Base-by-base conservation (phyloP, 2,329 filamentous ascomycete genomes). In the Gaeumannomyces sp. region DNA sequence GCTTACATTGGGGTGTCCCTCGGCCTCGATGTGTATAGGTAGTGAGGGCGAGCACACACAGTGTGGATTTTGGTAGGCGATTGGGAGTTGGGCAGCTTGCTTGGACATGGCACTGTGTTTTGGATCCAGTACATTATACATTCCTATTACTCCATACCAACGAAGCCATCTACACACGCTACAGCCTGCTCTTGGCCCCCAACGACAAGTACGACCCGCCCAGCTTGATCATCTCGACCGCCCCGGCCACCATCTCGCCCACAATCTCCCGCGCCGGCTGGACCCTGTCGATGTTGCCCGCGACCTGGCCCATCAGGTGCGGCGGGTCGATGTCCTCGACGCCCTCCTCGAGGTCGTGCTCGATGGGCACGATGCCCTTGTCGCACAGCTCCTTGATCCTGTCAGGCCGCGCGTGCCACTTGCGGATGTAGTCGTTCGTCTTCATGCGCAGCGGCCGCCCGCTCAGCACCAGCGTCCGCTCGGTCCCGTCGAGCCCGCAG, bases 261-360 rank as follows among this genome's bases (percentile, higher is more conserved):
- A 98, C 88, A 78, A 98, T 97, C 68, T 89, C 84, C 60, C 80
- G 84, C 0, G 94, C 94, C 0, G 93, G 92, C 80, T 95, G 87
- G 66, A 97, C 85, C 69, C 89, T 86, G 45, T 79, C 76, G 65
- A 97, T 91, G 1, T 88, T 83, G 1, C 90, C 93, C 0, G 92
- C 91, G 11, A 97, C 93, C 79, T 97, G 92, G 1, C 94, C 94
- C 94, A 97, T 97, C 72, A 97, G 74, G 76, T 94, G 93, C 16
- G 94, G 94, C 65, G 90, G 80, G 72, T 97, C 94, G 16, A 96
- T 80, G 45, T 53, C 45, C 57, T 97, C 92, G 64, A 88, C 89
- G 3, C 64, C 90, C 64, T 92, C 83, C 62, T 96, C 91, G 72
- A 97, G 80, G 73, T 98, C 94, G 73, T 91, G 83, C 77, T 89